phyloP scores from a whole-genome alignment of 345 rosid species.

The Syzygium jambos region DNA sequence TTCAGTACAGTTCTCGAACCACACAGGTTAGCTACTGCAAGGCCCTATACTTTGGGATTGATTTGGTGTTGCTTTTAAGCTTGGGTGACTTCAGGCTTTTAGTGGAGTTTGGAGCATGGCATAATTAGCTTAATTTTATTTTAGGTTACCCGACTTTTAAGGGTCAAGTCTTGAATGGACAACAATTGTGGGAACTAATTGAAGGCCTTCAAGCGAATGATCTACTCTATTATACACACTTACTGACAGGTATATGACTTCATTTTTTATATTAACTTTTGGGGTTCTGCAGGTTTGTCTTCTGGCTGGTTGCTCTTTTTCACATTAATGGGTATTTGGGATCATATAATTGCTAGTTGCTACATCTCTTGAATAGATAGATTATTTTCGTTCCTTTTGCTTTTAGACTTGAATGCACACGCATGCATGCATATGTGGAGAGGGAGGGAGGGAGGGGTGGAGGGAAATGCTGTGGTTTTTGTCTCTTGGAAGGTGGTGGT shows the following conservation, averaged over 20 bases:
- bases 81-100: conserved; percentile 19
- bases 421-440: background rate
- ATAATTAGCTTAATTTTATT: background rate
- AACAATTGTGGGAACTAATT: conserved; percentile 72
- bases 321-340: background rate
- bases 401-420: background rate
- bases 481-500: background rate
- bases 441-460: background rate
- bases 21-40: conserved; percentile 70
- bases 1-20: conserved; percentile 97
- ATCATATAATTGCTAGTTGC: background rate
- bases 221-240: conserved; percentile 79
- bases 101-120: background rate
- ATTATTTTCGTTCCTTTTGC: background rate
- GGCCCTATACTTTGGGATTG: conserved; percentile 4
- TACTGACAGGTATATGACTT: conserved; percentile 62
- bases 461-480: background rate
- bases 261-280: background rate
- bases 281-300: background rate
- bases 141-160: conserved; percentile 93
- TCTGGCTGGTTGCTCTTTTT: background rate
- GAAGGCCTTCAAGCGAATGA: conserved; percentile 91
- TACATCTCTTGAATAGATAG: background rate
- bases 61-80: background rate
- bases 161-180: conserved; percentile 93